Evolutionary conservation across 148 eudicot species (phyloP).

Genomic region (Spergularia marina): DNA sequence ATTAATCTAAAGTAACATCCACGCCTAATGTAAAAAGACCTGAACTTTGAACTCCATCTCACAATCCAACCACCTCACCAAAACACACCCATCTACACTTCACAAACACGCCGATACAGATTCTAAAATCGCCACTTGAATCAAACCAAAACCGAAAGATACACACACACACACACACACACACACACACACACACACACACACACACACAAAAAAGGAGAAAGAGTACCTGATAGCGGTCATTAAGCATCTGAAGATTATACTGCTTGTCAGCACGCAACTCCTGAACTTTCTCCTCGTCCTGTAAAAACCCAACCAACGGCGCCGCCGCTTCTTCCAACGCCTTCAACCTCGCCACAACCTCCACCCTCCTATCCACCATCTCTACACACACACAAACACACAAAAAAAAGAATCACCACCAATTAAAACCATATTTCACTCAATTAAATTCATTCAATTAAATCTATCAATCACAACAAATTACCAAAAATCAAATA

Average conservation of each 20-base stretch:
- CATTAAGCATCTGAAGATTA: constrained; percentile 88
- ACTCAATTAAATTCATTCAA: too few relatives aligned
- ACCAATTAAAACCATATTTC: too few relatives aligned
- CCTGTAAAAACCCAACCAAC: constrained; percentile 72
- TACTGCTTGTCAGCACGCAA: constrained; percentile 83
- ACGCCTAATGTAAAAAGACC: background rate
- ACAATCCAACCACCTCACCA: background rate
- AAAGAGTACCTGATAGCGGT: constrained; percentile 65
- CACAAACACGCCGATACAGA: background rate
- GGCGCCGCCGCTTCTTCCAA: constrained; percentile 89
- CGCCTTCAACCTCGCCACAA: constrained; percentile 81
- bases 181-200: background rate
- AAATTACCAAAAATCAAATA: too few relatives aligned
- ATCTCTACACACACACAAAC: constrained; percentile 48
- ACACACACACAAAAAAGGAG: too few relatives aligned
- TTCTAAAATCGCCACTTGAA: background rate
- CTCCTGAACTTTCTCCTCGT: constrained; percentile 79
- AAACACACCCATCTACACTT: background rate
- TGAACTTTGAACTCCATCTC: background rate
- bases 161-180: background rate
- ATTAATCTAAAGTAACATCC: background rate
- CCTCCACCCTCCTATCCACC: constrained; percentile 92
- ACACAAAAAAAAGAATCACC: too few relatives aligned
- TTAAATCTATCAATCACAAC: too few relatives aligned
- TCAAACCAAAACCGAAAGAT: background rate